These are phyloP conservation scores for Funneliformis geosporum DNA, from an alignment of 192 early-diverging fungal genomes.

Conservation along the genomic window DNA sequence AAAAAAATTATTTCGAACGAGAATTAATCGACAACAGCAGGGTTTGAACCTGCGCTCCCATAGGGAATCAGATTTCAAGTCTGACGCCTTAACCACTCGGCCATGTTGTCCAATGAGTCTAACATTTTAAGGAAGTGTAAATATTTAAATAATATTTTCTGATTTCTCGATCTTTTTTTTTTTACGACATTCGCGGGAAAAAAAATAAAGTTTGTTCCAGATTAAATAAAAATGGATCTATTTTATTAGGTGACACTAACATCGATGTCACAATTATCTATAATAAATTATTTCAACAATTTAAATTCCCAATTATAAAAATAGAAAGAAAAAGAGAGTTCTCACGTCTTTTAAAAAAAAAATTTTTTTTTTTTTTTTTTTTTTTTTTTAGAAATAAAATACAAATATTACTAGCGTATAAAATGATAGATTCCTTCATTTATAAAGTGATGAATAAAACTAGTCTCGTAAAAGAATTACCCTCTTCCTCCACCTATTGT, in stretches of 20 bases:
- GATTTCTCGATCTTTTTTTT: neutral
- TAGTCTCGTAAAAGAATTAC: neutral
- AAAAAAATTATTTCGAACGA: no score
- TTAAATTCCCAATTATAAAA: no score
- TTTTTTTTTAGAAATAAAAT: no score
- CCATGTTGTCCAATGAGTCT: constrained; percentile 15
- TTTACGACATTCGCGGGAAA: neutral
- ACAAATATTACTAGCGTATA: no score
- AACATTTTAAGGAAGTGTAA: neutral
- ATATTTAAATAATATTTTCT: neutral
- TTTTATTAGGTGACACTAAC: neutral
- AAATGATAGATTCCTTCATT: no score
- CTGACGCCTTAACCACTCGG: constrained; percentile 33
- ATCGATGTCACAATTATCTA: neutral
- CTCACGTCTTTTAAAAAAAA: no score
- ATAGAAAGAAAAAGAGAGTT: no score
- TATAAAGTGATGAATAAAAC: neutral
- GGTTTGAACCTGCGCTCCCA: constrained; percentile 33
- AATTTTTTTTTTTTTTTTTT: no score
- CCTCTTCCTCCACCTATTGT: neutral
- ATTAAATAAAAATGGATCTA: neutral
- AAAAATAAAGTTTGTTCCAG: no score
- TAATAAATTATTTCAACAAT: no score
- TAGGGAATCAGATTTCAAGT: constrained; percentile 32
- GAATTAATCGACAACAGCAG: constrained; percentile 24